These are phyloP conservation scores for Raffaelea ambrosiae DNA, from an alignment of 2,329 filamentous ascomycete genomes.

Conservation along the genomic window DNA sequence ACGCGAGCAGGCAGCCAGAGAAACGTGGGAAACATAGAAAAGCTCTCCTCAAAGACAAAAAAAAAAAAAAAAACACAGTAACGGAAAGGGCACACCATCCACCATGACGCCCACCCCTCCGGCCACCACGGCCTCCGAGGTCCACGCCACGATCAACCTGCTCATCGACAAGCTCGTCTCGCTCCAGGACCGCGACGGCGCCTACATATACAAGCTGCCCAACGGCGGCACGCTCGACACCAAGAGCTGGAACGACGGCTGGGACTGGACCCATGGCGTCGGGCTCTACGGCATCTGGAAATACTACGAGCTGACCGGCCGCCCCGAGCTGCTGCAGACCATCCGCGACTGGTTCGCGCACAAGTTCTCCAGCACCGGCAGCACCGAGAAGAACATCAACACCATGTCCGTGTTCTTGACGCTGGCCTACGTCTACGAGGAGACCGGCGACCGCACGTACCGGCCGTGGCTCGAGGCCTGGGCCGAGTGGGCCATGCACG, in stretches of 20 bases:
- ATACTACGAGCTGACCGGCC: conserved; percentile 66
- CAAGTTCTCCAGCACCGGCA: conserved; percentile 60
- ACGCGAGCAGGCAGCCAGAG: too few species aligned
- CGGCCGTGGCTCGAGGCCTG: conserved; percentile 71
- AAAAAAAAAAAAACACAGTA: too few species aligned
- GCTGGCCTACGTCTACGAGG: conserved; percentile 69
- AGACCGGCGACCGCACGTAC: conserved; percentile 59
- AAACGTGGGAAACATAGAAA: too few species aligned
- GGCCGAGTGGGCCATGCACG: conserved; percentile 78
- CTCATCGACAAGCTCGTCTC: conserved; percentile 69
- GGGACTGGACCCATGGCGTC: conserved; percentile 78
- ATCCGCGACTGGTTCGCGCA: conserved; percentile 67
- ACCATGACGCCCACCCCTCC: not conserved
- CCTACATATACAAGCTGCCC: conserved; percentile 61
- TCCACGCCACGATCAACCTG: conserved; percentile 50
- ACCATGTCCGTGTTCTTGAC: conserved; percentile 75
- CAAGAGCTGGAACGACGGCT: conserved; percentile 75
- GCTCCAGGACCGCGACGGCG: conserved; percentile 66
- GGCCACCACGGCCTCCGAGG: conserved; percentile 18
- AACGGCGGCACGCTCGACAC: conserved; percentile 75
- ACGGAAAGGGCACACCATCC: not conserved
- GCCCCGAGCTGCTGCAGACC: conserved; percentile 49
- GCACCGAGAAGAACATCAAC: conserved; percentile 72
- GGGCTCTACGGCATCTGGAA: conserved; percentile 77
- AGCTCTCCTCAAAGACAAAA: too few species aligned